phyloP scores from a whole-genome alignment of 2,329 filamentous ascomycete genomes.

The Penicillium sp. region DNA sequence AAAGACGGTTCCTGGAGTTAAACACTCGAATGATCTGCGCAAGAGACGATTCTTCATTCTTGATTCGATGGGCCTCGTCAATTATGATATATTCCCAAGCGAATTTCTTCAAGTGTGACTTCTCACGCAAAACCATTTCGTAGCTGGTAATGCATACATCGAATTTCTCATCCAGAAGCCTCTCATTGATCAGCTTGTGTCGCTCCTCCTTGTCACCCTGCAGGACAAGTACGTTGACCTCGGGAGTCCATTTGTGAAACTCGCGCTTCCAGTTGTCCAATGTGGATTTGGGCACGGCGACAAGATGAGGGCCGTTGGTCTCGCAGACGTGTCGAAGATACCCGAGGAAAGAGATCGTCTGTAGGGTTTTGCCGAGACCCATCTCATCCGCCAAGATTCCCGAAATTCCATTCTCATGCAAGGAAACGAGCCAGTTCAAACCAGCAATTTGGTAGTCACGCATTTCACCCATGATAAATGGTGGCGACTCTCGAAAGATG shows the following conservation, averaged over 20 bases:
- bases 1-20: conserved; percentile 88
- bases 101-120: conserved; percentile 93
- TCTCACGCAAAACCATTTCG: conserved; percentile 97
- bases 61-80: conserved; percentile 97
- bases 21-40: conserved; percentile 97
- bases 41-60: conserved; percentile 97
- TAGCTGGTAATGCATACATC: conserved; percentile 99
- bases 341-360: conserved; percentile 95
- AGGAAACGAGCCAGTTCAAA: conserved; percentile 95
- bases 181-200: conserved; percentile 83
- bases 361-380: conserved; percentile 96
- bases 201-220: conserved; percentile 96
- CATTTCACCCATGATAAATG: conserved; percentile 88
- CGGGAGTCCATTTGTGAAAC: conserved; percentile 91
- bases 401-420: conserved; percentile 98
- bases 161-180: conserved; percentile 91
- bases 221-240: conserved; percentile 90
- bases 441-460: conserved; percentile 96
- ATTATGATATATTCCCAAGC: conserved; percentile 99
- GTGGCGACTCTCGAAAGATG: conserved; percentile 89
- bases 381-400: conserved; percentile 98
- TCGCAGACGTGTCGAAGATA: conserved; percentile 90
- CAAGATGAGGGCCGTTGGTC: conserved; percentile 87
- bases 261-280: conserved; percentile 98
- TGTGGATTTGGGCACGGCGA: conserved; percentile 94